A percentile compares a stretch with the other conserved stretches of the same genome.
Evolutionary conservation across 805 yeast genomes (phyloP).

Genomic region (Metschnikowia kunwiensis): DNA sequence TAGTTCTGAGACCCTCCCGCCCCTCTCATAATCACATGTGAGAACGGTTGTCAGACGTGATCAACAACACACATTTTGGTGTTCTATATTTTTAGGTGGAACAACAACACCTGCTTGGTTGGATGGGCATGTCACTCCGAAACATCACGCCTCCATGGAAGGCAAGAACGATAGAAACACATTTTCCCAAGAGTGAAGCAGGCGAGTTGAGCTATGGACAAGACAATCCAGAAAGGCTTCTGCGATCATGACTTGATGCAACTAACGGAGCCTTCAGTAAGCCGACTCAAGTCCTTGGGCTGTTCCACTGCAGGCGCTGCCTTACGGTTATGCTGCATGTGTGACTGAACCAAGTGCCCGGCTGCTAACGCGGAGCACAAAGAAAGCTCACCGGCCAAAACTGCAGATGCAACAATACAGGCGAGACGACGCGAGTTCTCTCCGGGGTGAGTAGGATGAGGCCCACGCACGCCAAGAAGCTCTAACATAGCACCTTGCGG

Average conservation of each 20-base stretch:
- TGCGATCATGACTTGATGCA: conserved; percentile 65
- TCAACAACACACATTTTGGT: no score
- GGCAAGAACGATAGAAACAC: no score
- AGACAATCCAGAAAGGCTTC: no score
- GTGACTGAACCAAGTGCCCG: conserved; percentile 96
- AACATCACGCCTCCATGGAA: no score
- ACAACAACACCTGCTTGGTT: no score
- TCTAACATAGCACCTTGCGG: conserved; percentile 98
- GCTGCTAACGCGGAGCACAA: conserved; percentile 96
- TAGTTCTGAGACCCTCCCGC: no score
- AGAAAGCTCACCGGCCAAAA: conserved; percentile 93
- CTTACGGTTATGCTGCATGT: conserved; percentile 91
- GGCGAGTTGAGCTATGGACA: no score
- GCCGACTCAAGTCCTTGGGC: conserved; percentile 37
- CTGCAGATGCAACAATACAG: conserved; percentile 87
- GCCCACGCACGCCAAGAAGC: conserved; percentile 90
- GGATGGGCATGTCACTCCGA: no score
- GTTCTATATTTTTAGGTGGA: no score
- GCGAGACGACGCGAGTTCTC: conserved; percentile 93
- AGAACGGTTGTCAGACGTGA: no score
- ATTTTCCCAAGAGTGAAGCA: no score
- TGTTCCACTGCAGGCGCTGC: conserved; percentile 28
- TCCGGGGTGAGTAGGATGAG: conserved; percentile 92
- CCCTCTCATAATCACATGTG: no score
- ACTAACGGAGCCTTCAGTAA: conserved; percentile 69